phyloP scores from a whole-genome alignment of 164 flowering plant species.

The Piper longum region DNA sequence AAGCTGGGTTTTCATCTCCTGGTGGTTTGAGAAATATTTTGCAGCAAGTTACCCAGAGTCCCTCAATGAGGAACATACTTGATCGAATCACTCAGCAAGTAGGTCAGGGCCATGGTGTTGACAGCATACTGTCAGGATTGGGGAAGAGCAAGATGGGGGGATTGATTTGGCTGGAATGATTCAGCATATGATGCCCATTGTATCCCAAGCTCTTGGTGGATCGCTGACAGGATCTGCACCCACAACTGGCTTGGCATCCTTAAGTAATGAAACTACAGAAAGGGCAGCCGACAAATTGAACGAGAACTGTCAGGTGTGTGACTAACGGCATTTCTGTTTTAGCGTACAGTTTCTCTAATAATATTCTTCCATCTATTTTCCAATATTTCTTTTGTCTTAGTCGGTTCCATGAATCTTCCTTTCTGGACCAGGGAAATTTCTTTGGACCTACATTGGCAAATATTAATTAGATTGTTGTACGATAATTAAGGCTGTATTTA shows the following conservation, averaged over 20 bases:
- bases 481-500: no score
- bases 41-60: conserved; percentile 68
- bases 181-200: conserved; percentile 97
- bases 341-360: neutral
- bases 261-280: conserved; percentile 7
- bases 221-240: conserved; percentile 18
- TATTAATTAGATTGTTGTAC: no score
- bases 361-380: neutral
- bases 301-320: conserved; percentile 22
- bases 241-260: conserved; percentile 10
- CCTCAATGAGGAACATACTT: conserved; percentile 58
- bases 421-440: no score
- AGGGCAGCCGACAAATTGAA: conserved; percentile 13
- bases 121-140: conserved; percentile 43
- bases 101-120: conserved; percentile 39
- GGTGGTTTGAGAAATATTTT: conserved; percentile 63
- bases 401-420: no score
- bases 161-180: conserved; percentile 71
- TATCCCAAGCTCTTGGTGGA: conserved; percentile 58
- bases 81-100: conserved; percentile 72
- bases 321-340: neutral
- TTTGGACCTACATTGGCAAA: no score
- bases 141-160: conserved; percentile 53
- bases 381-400: neutral
- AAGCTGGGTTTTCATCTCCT: conserved; percentile 72